Conservation (phyloP, 768 basidiomycete genomes). For the Suillus lakei region DNA sequence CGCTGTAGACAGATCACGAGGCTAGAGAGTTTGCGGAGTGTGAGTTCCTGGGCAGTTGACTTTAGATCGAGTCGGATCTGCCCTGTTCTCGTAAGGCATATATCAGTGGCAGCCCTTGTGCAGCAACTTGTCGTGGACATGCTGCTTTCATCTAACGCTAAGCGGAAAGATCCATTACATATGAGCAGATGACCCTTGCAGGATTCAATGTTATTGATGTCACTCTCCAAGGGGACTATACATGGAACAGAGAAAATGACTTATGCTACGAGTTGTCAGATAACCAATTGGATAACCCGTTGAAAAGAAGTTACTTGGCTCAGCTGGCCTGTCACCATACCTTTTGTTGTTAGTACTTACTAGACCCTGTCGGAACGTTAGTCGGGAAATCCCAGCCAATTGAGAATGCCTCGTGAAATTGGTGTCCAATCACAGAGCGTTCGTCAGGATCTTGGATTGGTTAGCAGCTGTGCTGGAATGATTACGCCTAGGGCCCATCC, state of each 20-base stretch:
- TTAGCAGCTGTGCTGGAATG: conserved; percentile 5
- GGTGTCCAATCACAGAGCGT: neutral
- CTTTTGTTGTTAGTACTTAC: conserved; percentile 2
- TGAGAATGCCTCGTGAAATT: conserved; percentile 2
- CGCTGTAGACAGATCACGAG: conserved; percentile 12
- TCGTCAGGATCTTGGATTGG: conserved; percentile 1
- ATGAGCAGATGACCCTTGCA: conserved; percentile 29
- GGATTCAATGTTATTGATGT: conserved; percentile 8
- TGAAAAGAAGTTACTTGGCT: conserved; percentile 5
- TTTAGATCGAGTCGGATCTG: conserved; percentile 44
- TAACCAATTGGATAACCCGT: neutral
- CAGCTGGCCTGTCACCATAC: conserved; percentile 7
- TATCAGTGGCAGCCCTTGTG: conserved; percentile 29
- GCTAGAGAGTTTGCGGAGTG: conserved; percentile 25
- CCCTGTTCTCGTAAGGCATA: conserved; percentile 39
- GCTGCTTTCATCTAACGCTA: conserved; percentile 41
- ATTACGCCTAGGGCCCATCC: neutral
- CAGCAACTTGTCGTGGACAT: conserved; percentile 26
- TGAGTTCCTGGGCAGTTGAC: conserved; percentile 39
- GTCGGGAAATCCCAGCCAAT: conserved; percentile 13
- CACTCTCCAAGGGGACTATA: neutral
- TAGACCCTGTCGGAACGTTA: conserved; percentile 7
- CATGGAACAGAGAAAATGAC: conserved; percentile 25
- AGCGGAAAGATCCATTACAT: conserved; percentile 36
- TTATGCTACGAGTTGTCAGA: conserved; percentile 19